Conservation (phyloP, 2,329 filamentous ascomycete genomes). For the Aureobasidium vineae region DNA sequence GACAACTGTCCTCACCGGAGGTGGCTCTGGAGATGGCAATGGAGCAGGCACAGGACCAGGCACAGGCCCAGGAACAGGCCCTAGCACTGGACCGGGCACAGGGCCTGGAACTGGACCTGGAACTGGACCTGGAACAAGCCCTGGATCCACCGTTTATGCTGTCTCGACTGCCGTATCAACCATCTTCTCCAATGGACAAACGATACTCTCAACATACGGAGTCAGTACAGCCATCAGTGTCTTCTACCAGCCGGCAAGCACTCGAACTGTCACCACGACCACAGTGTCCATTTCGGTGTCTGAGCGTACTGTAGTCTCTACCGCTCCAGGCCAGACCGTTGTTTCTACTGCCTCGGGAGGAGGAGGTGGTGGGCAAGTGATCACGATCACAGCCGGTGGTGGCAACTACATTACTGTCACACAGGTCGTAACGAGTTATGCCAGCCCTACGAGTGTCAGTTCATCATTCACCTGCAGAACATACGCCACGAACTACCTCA, state of each 20-base stretch:
- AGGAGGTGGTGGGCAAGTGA: conserved; percentile 26
- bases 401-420: conserved; percentile 32
- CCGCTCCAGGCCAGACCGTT: conserved; percentile 25
- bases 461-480: conserved; percentile 34
- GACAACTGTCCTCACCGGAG: background rate
- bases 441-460: conserved; percentile 27
- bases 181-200: conserved; percentile 33
- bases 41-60: conserved; percentile 27
- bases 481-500: conserved; percentile 36
- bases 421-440: conserved; percentile 29
- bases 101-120: conserved; percentile 25
- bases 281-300: conserved; percentile 29
- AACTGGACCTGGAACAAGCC: conserved; percentile 21
- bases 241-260: conserved; percentile 29
- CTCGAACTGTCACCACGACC: conserved; percentile 34
- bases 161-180: conserved; percentile 33
- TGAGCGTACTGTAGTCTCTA: conserved; percentile 28
- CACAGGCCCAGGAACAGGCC: conserved; percentile 25
- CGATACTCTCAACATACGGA: conserved; percentile 32
- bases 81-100: conserved; percentile 26
- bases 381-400: conserved; percentile 30
- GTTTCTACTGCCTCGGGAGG: conserved; percentile 12
- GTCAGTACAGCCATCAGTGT: conserved; percentile 34
- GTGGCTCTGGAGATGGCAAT: conserved; percentile 24
- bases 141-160: conserved; percentile 32